phyloP scores from a whole-genome alignment of 768 basidiomycete species.

The Russula virescens region DNA sequence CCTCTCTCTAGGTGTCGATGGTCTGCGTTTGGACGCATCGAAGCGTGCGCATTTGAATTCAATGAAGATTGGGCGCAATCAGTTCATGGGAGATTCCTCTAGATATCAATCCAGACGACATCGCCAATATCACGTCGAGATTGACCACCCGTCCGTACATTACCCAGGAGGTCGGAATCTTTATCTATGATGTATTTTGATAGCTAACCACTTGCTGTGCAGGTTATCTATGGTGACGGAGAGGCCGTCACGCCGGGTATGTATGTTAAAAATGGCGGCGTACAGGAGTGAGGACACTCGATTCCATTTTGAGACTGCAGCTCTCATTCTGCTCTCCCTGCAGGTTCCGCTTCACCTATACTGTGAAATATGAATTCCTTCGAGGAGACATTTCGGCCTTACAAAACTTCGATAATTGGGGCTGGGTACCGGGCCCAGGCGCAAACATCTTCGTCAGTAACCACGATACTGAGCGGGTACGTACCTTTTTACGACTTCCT shows the following conservation, averaged over 20 bases:
- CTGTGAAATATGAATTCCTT: slow-evolving; percentile 47
- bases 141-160: slow-evolving; percentile 46
- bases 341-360: slow-evolving; percentile 53
- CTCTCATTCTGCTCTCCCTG: background rate
- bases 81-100: background rate
- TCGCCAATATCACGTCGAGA: slow-evolving; percentile 47
- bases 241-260: slow-evolving; percentile 50
- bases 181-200: background rate
- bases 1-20: slow-evolving; percentile 55
- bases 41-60: slow-evolving; percentile 41
- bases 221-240: slow-evolving; percentile 39
- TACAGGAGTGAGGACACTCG: slow-evolving; percentile 46
- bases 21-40: slow-evolving; percentile 56
- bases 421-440: slow-evolving; percentile 48
- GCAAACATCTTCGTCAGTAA: slow-evolving; percentile 66
- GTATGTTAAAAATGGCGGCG: slow-evolving; percentile 54
- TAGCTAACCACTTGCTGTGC: background rate
- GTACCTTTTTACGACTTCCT: slow-evolving; percentile 1
- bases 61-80: background rate
- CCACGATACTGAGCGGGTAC: slow-evolving; percentile 60
- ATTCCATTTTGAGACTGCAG: background rate
- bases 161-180: slow-evolving; percentile 47
- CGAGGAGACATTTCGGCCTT: slow-evolving; percentile 46
- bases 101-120: slow-evolving; percentile 53
- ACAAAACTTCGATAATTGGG: slow-evolving; percentile 46